phyloP scores from a whole-genome alignment of 768 basidiomycete genomes.

The Serendipita sp. region DNA sequence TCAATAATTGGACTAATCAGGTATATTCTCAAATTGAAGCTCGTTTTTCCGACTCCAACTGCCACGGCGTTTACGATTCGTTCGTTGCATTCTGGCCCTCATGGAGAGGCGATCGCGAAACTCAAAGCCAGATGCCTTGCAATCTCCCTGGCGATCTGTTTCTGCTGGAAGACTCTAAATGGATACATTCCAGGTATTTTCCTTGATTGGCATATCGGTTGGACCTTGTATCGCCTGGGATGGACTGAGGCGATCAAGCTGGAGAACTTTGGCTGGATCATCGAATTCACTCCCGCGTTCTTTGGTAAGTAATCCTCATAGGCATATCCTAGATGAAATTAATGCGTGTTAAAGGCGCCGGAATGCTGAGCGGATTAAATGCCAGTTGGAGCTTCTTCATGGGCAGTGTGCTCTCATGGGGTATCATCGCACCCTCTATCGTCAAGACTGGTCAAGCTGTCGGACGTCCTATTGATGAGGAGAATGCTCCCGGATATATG shows the following conservation, averaged over 20 bases:
- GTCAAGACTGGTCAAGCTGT: slow-evolving; percentile 37
- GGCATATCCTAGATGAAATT: neutral
- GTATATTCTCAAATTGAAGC: slow-evolving; percentile 45
- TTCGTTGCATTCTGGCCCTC: slow-evolving; percentile 36
- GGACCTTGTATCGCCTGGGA: slow-evolving; percentile 41
- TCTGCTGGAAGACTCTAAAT: slow-evolving; percentile 36
- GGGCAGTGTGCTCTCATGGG: slow-evolving; percentile 43
- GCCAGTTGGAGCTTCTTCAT: slow-evolving; percentile 24
- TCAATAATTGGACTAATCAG: slow-evolving; percentile 42
- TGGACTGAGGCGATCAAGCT: slow-evolving; percentile 41
- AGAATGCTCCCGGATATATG: slow-evolving; percentile 16
- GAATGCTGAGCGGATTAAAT: slow-evolving; percentile 14
- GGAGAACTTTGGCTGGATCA: slow-evolving; percentile 42
- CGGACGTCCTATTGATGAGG: slow-evolving; percentile 24
- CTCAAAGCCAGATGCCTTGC: slow-evolving; percentile 40
- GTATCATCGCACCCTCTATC: slow-evolving; percentile 38
- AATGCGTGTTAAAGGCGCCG: slow-evolving; percentile 17
- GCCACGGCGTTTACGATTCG: slow-evolving; percentile 52
- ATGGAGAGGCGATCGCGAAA: slow-evolving; percentile 33
- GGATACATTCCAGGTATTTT: slow-evolving; percentile 46
- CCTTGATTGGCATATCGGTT: slow-evolving; percentile 34
- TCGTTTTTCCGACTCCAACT: slow-evolving; percentile 48
- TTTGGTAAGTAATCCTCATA: neutral
- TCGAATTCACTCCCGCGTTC: slow-evolving; percentile 28
- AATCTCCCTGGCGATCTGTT: slow-evolving; percentile 29